Percentiles rank a stretch among this genome's conserved stretches.
phyloP scores from a whole-genome alignment of 306 rosid genomes.

The Acacia melanoxylon region DNA sequence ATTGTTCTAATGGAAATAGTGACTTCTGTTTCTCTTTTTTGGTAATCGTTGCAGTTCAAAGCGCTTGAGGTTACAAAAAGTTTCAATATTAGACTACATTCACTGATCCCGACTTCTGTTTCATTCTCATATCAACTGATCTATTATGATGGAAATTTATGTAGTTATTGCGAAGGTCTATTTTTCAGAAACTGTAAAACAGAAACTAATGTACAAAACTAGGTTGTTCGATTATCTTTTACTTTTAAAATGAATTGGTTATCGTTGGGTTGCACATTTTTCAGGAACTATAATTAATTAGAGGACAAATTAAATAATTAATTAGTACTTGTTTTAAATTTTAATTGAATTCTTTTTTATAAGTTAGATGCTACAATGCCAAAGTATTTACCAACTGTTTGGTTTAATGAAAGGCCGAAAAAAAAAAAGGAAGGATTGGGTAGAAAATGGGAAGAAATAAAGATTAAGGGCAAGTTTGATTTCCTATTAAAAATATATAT shows the following conservation, averaged over 20 bases:
- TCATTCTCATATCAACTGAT: not conserved
- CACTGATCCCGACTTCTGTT: not conserved
- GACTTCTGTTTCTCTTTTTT: not conserved
- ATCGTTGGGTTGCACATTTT: not conserved
- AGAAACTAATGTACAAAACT: not conserved
- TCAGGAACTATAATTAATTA: too few relatives aligned
- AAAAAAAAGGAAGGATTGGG: too few relatives aligned
- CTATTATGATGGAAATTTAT: not conserved
- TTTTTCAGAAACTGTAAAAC: not conserved
- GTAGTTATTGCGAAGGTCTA: not conserved
- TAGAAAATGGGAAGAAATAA: too few relatives aligned
- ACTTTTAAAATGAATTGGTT: not conserved
- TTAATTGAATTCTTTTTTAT: not conserved
- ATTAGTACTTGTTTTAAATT: not conserved
- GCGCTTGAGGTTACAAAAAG: too few relatives aligned
- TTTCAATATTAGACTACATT: too few relatives aligned
- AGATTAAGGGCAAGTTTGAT: too few relatives aligned
- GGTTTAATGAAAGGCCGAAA: too few relatives aligned
- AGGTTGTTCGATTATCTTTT: not conserved
- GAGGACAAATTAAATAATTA: not conserved
- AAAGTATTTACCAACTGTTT: not conserved
- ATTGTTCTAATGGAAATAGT: not conserved
- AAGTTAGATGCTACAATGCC: not conserved
- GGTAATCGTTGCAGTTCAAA: too few relatives aligned
- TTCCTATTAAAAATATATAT: too few relatives aligned